Evolutionary conservation across 2,329 filamentous ascomycete species (phyloP).

Genomic region (Graphilbum sp.): DNA sequence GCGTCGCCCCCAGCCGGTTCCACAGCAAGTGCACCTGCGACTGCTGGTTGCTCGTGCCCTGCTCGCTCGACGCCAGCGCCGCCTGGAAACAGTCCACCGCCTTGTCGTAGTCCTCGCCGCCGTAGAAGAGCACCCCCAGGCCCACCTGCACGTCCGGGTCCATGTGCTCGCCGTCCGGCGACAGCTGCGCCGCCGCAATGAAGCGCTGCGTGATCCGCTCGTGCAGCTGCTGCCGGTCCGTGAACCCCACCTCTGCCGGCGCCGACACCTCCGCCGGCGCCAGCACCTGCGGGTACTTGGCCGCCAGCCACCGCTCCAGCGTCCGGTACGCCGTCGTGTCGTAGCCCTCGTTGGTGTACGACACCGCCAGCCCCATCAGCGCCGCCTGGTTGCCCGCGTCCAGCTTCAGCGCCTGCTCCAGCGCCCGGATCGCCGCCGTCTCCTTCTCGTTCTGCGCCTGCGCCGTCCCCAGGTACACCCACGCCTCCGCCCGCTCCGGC

Average conservation of each 20-base stretch:
- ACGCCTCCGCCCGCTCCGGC: slow-evolving; percentile 74
- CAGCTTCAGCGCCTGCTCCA: slow-evolving; percentile 79
- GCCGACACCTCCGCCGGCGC: slow-evolving; percentile 55
- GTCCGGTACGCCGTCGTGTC: slow-evolving; percentile 94
- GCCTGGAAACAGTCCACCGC: slow-evolving; percentile 96
- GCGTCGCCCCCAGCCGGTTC: slow-evolving; percentile 90
- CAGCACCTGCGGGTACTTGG: slow-evolving; percentile 78
- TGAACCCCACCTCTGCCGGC: slow-evolving; percentile 79
- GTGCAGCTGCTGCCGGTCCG: slow-evolving; percentile 77
- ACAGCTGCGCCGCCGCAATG: slow-evolving; percentile 81
- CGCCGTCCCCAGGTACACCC: slow-evolving; percentile 79
- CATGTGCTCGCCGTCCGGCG: slow-evolving; percentile 85
- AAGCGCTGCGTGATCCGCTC: slow-evolving; percentile 82
- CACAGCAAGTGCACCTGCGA: slow-evolving; percentile 86
- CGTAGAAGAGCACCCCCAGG: slow-evolving; percentile 92
- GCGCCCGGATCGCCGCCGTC: slow-evolving; percentile 79
- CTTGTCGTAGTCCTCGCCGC: slow-evolving; percentile 94
- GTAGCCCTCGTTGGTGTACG: slow-evolving; percentile 97
- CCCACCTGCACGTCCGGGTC: slow-evolving; percentile 97
- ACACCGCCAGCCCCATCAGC: slow-evolving; percentile 88
- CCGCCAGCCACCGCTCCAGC: slow-evolving; percentile 89
- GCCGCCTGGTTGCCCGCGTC: slow-evolving; percentile 78
- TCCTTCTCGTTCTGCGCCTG: slow-evolving; percentile 99
- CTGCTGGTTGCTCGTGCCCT: slow-evolving; percentile 66
- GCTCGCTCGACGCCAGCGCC: slow-evolving; percentile 71